These are phyloP conservation scores for Alternaria metachromatica DNA, from an alignment of 2,329 filamentous ascomycete species.

Conservation along the genomic window DNA sequence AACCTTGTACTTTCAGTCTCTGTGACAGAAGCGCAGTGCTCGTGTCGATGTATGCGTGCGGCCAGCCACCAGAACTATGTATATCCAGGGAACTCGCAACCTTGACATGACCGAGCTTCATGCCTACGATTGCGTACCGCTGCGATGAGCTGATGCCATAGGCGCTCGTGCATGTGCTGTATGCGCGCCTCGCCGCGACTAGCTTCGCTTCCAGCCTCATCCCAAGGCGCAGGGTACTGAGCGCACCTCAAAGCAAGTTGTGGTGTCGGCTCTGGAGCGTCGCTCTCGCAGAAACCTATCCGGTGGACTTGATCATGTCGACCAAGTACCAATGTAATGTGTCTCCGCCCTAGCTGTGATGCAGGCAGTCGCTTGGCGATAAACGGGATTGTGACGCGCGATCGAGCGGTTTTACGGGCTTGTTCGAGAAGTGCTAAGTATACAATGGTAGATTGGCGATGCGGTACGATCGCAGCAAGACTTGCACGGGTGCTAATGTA, in stretches of 20 bases:
- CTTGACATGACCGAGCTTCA: neutral
- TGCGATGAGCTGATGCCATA: neutral
- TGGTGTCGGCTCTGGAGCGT: neutral
- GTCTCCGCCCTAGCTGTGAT: neutral
- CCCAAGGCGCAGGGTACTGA: neutral
- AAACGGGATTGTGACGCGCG: neutral
- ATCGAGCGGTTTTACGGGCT: neutral
- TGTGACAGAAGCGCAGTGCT: neutral
- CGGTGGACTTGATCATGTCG: neutral
- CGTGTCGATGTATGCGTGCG: neutral
- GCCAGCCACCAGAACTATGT: neutral
- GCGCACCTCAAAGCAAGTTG: neutral
- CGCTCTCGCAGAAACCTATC: neutral
- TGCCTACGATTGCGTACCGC: neutral
- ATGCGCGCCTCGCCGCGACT: neutral
- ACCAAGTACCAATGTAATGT: neutral
- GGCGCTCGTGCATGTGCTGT: neutral
- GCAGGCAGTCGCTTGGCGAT: neutral
- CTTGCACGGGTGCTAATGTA: neutral
- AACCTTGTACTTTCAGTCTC: neutral
- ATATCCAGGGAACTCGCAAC: neutral
- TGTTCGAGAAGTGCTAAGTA: too few species aligned
- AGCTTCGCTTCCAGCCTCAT: neutral
- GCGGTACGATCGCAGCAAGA: neutral
- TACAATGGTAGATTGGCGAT: too few species aligned